These are phyloP conservation scores for Didymella pinodella DNA, from an alignment of 2,329 filamentous ascomycete species.

Conservation along the genomic window DNA sequence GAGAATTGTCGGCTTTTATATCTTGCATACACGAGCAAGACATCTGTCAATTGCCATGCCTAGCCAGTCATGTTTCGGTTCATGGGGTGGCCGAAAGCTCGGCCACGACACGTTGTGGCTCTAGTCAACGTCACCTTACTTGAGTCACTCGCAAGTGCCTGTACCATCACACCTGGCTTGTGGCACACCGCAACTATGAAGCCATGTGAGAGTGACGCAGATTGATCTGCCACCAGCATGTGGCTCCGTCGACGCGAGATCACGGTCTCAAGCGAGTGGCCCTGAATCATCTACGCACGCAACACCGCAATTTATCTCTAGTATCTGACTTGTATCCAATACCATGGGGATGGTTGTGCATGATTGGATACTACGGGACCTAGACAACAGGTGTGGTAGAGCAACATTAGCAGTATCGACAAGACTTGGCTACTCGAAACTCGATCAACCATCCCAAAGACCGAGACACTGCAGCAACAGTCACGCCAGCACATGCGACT, in stretches of 20 bases:
- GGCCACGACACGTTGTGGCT: conserved; percentile 14
- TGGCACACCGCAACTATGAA: conserved; percentile 6
- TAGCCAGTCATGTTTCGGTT: conserved; percentile 7
- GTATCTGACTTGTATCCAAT: conserved; percentile 70
- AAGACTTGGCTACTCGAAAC: conserved; percentile 12
- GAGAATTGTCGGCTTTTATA: conserved; percentile 10
- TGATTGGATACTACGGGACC: conserved; percentile 12
- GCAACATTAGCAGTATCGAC: conserved; percentile 69
- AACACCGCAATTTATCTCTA: conserved; percentile 2
- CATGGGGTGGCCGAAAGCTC: conserved; percentile 10
- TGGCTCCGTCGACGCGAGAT: conserved; percentile 7
- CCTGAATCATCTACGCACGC: not conserved
- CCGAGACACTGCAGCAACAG: not conserved
- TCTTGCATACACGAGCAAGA: conserved; percentile 16
- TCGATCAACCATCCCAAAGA: conserved; percentile 8
- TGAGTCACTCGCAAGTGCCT: not conserved
- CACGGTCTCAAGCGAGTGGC: conserved; percentile 8
- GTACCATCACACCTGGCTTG: conserved; percentile 1
- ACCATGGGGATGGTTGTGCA: conserved; percentile 77
- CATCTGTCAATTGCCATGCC: conserved; percentile 13
- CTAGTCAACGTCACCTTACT: conserved; percentile 13
- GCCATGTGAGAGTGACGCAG: conserved; percentile 4
- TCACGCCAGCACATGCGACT: conserved; percentile 10
- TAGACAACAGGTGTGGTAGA: conserved; percentile 80
- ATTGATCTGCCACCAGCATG: conserved; percentile 16